Base-by-base conservation (phyloP, 2,329 filamentous ascomycete genomes). In the Arachnomyces sp. region DNA sequence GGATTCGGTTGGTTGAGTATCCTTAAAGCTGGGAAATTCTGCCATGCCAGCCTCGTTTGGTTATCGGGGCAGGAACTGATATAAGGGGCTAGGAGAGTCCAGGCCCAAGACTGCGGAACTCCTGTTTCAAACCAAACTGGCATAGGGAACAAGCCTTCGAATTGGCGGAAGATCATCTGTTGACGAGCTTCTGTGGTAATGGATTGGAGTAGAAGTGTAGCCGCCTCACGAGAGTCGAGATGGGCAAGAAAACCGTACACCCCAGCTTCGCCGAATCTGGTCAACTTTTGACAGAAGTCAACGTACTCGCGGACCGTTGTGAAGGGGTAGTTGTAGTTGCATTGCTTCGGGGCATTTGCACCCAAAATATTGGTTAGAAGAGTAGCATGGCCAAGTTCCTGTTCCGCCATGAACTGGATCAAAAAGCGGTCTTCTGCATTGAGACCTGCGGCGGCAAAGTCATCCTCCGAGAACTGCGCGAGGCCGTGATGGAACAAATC, bases 231-330 rank as follows among this genome's bases (percentile, higher is more conserved):
- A 0, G 82, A 81, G 60, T 90, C 78, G 34, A 92, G 72, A 54
- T 92, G 86, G 37, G 79, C 74, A 47, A 89, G 68, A 67, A 90
- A 92, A 0, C 86, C 85, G 65, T 85, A 88, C 1, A 89, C 84
- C 34, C 85, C 83, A 8, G 81, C 75, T 60, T 92, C 86, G 36
- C 85, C 85, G 62, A 76, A 87, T 28, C 84, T 80, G 1, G 86
- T 92, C n/a, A 92, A 65, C 63, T 88, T 88, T 65, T 90, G 84
- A 61, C 77, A 81, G 66, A 92, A 92, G 67, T 92, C 86, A 52
- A 92, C 70, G 55, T 78, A 90, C 21, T 92, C 85, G 39, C 72
- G 75, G 0, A 90, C 79, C 25, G 77, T 88, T 40, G 67, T 76
- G 56, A 78, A 85, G 1, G 86, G 86, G 57, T 92, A 92, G 66